phyloP scores from a whole-genome alignment of 225 moss, liverwort and hornwort species.

The Marchantia paleacea region DNA sequence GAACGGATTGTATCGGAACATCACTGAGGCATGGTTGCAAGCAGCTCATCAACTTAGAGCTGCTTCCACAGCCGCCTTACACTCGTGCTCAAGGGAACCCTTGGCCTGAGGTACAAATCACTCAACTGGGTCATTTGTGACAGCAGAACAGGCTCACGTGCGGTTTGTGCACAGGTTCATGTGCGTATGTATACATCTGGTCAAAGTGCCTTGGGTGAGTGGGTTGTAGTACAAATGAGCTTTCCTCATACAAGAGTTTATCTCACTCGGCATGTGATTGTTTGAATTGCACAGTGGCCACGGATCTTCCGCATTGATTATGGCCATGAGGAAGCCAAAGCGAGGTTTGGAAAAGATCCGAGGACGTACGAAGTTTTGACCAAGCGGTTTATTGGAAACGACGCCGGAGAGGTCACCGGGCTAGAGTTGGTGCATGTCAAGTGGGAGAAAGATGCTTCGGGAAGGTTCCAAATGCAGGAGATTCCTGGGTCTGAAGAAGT shows the following conservation, averaged over 20 bases:
- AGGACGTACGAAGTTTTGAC: slow-evolving; percentile 75
- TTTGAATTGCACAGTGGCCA: slow-evolving; percentile 60
- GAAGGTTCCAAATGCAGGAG: slow-evolving; percentile 79
- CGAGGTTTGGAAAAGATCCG: slow-evolving; percentile 71
- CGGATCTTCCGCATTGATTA: slow-evolving; percentile 74
- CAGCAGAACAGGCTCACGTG: too few species aligned
- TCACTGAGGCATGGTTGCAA: slow-evolving; percentile 73
- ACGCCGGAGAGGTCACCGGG: slow-evolving; percentile 58
- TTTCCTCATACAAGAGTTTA: background rate
- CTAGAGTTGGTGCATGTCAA: slow-evolving; percentile 60
- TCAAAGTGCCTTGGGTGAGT: too few species aligned
- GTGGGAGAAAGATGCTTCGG: slow-evolving; percentile 73
- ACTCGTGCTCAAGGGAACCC: slow-evolving; percentile 65
- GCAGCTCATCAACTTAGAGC: slow-evolving; percentile 65
- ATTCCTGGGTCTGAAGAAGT: slow-evolving; percentile 64
- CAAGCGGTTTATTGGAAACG: slow-evolving; percentile 72
- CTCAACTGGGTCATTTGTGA: background rate
- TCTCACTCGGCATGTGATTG: background rate
- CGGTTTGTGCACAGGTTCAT: background rate
- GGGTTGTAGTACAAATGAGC: background rate
- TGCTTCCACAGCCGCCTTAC: slow-evolving; percentile 68
- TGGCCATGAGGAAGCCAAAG: slow-evolving; percentile 73
- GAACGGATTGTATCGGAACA: slow-evolving; percentile 86
- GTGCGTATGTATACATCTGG: background rate
- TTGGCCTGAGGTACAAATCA: slow-evolving; percentile 63